These are phyloP conservation scores for Kernera saxatilis DNA, from an alignment of 345 rosid genomes.

Conservation along the genomic window DNA sequence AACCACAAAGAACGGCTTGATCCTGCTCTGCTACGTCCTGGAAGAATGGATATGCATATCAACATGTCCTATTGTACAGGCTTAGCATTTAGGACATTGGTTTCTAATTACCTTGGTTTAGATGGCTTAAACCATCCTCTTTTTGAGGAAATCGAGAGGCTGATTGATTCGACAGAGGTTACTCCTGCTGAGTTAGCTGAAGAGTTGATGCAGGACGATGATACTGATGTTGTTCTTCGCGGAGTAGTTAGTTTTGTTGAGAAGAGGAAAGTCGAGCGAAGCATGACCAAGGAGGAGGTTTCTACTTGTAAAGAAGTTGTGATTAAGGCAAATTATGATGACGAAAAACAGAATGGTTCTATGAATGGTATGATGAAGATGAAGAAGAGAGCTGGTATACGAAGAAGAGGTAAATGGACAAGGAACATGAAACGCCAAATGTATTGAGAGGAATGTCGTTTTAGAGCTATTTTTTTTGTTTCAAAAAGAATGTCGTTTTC, in stretches of 20 bases:
- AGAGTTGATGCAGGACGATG: slow-evolving; percentile 44
- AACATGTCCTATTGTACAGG: slow-evolving; percentile 39
- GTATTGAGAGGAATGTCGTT: no score
- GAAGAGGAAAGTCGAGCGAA: slow-evolving; percentile 28
- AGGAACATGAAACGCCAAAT: neutral
- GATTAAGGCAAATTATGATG: slow-evolving; percentile 2
- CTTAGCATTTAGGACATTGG: slow-evolving; percentile 39
- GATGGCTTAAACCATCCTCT: slow-evolving; percentile 27
- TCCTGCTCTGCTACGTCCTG: slow-evolving; percentile 35
- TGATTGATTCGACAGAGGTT: slow-evolving; percentile 31
- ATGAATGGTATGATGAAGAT: neutral
- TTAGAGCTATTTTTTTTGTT: no score
- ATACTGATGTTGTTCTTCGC: slow-evolving; percentile 32
- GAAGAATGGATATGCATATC: slow-evolving; percentile 45
- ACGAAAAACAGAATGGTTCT: slow-evolving; percentile 5
- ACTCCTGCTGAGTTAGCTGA: slow-evolving; percentile 50
- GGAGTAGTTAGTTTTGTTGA: slow-evolving; percentile 36
- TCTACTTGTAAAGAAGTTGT: neutral
- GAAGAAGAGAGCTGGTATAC: slow-evolving; percentile 7
- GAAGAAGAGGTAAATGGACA: slow-evolving; percentile 9
- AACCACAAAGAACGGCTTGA: slow-evolving; percentile 32
- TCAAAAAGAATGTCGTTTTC: no score
- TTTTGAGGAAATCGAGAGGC: slow-evolving; percentile 29
- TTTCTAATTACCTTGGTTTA: slow-evolving; percentile 35
- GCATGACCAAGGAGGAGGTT: neutral